Evolutionary conservation across 2,329 filamentous ascomycete species (phyloP).

Genomic region (Diaporthe eres): DNA sequence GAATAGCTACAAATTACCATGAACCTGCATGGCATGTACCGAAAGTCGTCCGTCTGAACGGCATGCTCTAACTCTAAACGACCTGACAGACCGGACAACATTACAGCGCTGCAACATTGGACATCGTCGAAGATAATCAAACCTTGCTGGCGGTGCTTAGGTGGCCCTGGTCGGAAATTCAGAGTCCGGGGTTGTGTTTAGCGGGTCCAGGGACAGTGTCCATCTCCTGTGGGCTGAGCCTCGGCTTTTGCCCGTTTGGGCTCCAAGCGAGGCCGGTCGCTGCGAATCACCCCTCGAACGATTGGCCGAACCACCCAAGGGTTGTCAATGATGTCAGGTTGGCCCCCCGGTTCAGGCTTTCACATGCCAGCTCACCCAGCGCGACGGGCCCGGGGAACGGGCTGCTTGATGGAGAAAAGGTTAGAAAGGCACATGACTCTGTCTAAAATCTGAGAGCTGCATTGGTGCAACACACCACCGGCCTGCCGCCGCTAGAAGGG

Average conservation of each 20-base stretch:
- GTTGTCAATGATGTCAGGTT: constrained; percentile 40
- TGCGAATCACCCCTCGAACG: constrained; percentile 18
- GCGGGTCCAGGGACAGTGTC: neutral
- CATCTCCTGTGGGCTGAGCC: constrained; percentile 7
- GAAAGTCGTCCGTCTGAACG: neutral
- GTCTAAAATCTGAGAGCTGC: constrained; percentile 20
- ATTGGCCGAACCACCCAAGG: constrained; percentile 34
- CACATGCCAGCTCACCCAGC: constrained; percentile 38
- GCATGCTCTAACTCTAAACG: constrained; percentile 13
- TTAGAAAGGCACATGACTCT: constrained; percentile 37
- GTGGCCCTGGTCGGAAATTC: constrained; percentile 19
- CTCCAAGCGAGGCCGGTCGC: neutral
- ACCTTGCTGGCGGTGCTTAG: neutral
- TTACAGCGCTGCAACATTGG: constrained; percentile 12
- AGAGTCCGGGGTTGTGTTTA: neutral
- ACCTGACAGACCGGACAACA: constrained; percentile 21
- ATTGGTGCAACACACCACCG: constrained; percentile 31
- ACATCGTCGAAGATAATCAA: neutral
- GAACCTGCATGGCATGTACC: neutral
- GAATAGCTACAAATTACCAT: constrained; percentile 5
- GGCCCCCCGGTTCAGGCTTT: constrained; percentile 2
- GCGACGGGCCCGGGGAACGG: neutral
- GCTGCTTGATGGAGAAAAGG: neutral
- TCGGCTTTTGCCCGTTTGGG: constrained; percentile 39
- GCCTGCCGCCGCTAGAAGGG: constrained; percentile 29